Percentiles rank a stretch among this genome's conserved stretches.
These are phyloP conservation scores for Boeremia exigua DNA, from an alignment of 2,329 filamentous ascomycete genomes.

Conservation along the genomic window DNA sequence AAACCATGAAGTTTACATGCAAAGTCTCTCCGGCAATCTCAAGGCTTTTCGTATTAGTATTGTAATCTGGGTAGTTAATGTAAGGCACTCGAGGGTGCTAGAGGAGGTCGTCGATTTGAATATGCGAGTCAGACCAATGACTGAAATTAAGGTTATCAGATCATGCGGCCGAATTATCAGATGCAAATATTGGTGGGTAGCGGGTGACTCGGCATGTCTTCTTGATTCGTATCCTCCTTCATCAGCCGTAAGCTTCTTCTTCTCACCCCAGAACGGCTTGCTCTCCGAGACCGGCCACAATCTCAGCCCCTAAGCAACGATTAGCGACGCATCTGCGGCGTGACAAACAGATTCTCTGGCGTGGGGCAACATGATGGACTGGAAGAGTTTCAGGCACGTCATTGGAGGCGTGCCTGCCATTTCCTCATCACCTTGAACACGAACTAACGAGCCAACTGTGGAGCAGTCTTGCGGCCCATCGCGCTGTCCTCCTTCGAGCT, in stretches of 20 bases:
- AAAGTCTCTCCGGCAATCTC: no score
- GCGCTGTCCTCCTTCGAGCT: constrained; percentile 12
- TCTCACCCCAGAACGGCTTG: neutral
- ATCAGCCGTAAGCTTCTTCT: neutral
- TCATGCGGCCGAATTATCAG: constrained; percentile 17
- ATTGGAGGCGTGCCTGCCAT: constrained; percentile 21
- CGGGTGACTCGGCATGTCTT: constrained; percentile 11
- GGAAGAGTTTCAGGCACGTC: constrained; percentile 8
- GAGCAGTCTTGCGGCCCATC: constrained; percentile 16
- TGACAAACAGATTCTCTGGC: constrained; percentile 9
- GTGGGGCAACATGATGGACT: constrained; percentile 12
- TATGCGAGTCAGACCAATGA: neutral
- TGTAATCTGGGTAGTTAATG: no score
- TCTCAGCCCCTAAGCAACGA: neutral
- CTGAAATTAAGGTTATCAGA: constrained; percentile 16
- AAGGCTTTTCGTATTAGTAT: no score
- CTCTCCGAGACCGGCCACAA: constrained; percentile 9
- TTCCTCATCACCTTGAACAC: constrained; percentile 14
- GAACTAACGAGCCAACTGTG: constrained; percentile 23
- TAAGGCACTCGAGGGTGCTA: neutral
- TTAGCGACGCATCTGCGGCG: constrained; percentile 3
- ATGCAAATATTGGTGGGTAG: constrained; percentile 3
- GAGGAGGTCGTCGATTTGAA: neutral
- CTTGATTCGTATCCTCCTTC: neutral
- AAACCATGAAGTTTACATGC: neutral